Evolutionary conservation across 2,329 filamentous ascomycete genomes (phyloP).

Genomic region (Nothophaeocryptopus gaeumannii): DNA sequence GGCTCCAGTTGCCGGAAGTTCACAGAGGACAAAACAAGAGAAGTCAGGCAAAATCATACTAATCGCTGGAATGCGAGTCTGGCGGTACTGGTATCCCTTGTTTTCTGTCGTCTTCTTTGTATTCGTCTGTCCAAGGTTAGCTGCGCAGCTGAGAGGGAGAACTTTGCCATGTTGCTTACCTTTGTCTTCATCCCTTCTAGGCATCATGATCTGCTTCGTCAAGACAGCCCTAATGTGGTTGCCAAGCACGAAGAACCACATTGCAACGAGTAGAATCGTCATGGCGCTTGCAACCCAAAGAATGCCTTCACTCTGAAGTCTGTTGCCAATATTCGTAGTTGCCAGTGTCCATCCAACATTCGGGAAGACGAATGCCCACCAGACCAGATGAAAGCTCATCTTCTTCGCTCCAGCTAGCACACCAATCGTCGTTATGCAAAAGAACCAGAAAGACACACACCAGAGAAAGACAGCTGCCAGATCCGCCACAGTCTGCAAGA

Average conservation of each 20-base stretch:
- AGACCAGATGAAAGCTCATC: slow-evolving; percentile 43
- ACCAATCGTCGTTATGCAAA: slow-evolving; percentile 24
- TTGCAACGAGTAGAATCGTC: slow-evolving; percentile 53
- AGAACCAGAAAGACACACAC: slow-evolving; percentile 51
- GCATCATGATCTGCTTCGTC: slow-evolving; percentile 54
- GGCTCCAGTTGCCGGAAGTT: too few relatives aligned
- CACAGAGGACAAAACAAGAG: too few relatives aligned
- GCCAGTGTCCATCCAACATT: slow-evolving; percentile 63
- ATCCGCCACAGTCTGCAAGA: slow-evolving; percentile 27
- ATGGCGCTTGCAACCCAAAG: slow-evolving; percentile 55
- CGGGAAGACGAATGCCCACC: slow-evolving; percentile 66
- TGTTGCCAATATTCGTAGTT: slow-evolving; percentile 54
- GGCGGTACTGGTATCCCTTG: slow-evolving; percentile 10
- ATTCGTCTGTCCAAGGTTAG: neutral
- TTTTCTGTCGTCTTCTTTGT: slow-evolving; percentile 12
- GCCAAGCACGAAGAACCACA: slow-evolving; percentile 53
- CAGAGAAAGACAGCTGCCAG: slow-evolving; percentile 46
- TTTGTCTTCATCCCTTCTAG: slow-evolving; percentile 59
- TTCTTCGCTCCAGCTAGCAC: slow-evolving; percentile 18
- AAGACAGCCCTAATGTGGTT: slow-evolving; percentile 52
- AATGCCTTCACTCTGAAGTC: slow-evolving; percentile 51
- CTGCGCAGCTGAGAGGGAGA: neutral
- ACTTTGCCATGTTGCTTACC: slow-evolving; percentile 26
- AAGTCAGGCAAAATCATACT: too few relatives aligned
- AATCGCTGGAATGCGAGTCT: neutral